phyloP scores from a whole-genome alignment of 2,329 filamentous ascomycete genomes.

The Chrysoporthe deuterocubensis region DNA sequence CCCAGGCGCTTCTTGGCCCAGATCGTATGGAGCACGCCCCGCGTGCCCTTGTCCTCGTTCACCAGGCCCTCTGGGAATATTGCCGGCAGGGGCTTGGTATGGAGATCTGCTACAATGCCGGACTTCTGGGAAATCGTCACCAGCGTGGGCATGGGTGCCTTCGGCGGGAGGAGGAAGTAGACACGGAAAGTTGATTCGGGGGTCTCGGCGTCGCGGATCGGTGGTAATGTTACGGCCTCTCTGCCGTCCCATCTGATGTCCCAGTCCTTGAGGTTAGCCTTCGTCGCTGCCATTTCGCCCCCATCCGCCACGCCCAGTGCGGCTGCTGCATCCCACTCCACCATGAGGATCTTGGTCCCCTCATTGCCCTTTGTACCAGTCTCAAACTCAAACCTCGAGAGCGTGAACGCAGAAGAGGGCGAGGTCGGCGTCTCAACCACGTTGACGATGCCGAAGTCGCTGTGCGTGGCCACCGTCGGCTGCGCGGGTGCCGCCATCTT shows the following conservation, averaged over 20 bases:
- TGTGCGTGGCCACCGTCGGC: conserved; percentile 22
- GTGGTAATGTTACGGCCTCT: conserved; percentile 62
- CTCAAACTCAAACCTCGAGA: conserved; percentile 88
- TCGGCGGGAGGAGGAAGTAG: conserved; percentile 81
- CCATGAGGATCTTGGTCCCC: conserved; percentile 90
- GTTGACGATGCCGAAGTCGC: conserved; percentile 25
- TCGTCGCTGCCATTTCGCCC: neutral
- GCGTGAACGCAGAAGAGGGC: conserved; percentile 54
- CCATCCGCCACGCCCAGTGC: conserved; percentile 15
- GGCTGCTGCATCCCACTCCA: conserved; percentile 74
- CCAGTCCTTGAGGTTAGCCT: conserved; percentile 53
- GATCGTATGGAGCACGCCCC: conserved; percentile 84
- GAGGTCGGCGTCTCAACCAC: conserved; percentile 48
- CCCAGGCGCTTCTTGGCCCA: conserved; percentile 86
- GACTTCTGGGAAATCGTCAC: conserved; percentile 63
- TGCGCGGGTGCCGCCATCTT: conserved; percentile 25
- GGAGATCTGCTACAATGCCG: conserved; percentile 49
- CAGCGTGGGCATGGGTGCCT: conserved; percentile 70
- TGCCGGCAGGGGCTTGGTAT: conserved; percentile 80
- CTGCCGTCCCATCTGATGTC: conserved; percentile 85
- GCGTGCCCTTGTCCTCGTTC: conserved; percentile 69
- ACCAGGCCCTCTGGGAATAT: conserved; percentile 82
- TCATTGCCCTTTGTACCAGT: conserved; percentile 70
- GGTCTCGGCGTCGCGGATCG: conserved; percentile 60
- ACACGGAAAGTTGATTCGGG: conserved; percentile 60